Conservation (phyloP, 306 rosid species). For the Medicago lupulina region DNA sequence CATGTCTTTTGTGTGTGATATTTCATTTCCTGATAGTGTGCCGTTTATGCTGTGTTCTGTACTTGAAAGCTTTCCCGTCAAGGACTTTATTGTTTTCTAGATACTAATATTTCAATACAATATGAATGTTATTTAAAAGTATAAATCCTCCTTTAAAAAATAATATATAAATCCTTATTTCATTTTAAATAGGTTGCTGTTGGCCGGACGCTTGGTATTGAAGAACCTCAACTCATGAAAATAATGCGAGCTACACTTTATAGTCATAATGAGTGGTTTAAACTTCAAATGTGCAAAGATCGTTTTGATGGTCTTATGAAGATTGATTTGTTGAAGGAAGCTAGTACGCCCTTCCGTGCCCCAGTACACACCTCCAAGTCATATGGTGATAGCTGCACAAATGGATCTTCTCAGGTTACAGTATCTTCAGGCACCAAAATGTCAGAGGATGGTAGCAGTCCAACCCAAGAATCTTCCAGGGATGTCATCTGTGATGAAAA, state of each 20-base stretch:
- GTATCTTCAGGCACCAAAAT: slow-evolving; percentile 71
- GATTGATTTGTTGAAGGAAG: slow-evolving; percentile 90
- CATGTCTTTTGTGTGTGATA: background rate
- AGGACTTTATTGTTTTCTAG: slow-evolving; percentile 14
- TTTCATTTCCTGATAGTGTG: background rate
- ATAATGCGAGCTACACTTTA: slow-evolving; percentile 81
- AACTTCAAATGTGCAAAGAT: slow-evolving; percentile 98
- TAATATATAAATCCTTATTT: background rate
- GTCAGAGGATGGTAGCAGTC: slow-evolving; percentile 92
- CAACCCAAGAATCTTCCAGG: slow-evolving; percentile 76
- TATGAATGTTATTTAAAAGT: slow-evolving; percentile 13
- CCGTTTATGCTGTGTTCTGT: slow-evolving; percentile 12
- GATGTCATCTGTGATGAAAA: slow-evolving; percentile 79
- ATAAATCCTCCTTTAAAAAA: background rate
- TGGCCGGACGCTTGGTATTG: slow-evolving; percentile 89
- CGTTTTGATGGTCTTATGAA: slow-evolving; percentile 81
- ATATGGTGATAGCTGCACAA: slow-evolving; percentile 75
- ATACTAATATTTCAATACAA: slow-evolving; percentile 7
- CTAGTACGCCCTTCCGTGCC: slow-evolving; percentile 58
- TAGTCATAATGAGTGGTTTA: slow-evolving; percentile 94
- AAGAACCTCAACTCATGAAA: slow-evolving; percentile 97
- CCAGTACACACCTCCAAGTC: slow-evolving; percentile 62
- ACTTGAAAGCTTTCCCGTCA: slow-evolving; percentile 21
- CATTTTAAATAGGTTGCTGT: slow-evolving; percentile 71
- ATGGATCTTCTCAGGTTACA: slow-evolving; percentile 86